These are phyloP conservation scores for Clonostachys chloroleuca DNA, from an alignment of 2,329 filamentous ascomycete genomes.

Conservation along the genomic window DNA sequence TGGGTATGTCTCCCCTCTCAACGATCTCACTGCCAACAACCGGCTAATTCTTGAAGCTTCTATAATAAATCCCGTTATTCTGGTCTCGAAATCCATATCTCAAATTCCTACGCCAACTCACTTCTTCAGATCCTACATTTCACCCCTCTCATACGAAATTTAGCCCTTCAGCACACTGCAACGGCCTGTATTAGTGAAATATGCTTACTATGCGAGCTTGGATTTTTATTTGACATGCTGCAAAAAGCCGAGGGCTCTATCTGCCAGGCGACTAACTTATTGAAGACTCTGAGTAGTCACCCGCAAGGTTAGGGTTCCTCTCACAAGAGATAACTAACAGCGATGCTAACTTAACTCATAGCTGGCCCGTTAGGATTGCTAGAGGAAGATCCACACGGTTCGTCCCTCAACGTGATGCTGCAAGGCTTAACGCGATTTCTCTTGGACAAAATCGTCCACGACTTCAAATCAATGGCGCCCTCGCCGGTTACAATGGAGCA, in stretches of 20 bases:
- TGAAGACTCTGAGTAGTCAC: conserved; percentile 83
- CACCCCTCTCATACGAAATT: conserved; percentile 80
- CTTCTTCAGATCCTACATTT: conserved; percentile 89
- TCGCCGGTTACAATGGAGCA: conserved; percentile 66
- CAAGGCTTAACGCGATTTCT: conserved; percentile 85
- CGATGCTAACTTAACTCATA: conserved; percentile 13
- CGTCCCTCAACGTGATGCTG: conserved; percentile 74
- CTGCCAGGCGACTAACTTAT: conserved; percentile 91
- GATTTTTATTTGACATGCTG: conserved; percentile 96
- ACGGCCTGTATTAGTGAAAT: conserved; percentile 77
- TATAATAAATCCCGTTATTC: conserved; percentile 94
- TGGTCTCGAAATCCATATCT: conserved; percentile 91
- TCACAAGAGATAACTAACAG: background rate
- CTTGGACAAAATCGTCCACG: conserved; percentile 72
- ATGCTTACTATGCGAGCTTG: conserved; percentile 89
- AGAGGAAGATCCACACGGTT: conserved; percentile 75
- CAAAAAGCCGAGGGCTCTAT: conserved; percentile 92
- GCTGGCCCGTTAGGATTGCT: conserved; percentile 74
- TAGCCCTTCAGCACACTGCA: conserved; percentile 84
- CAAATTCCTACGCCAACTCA: conserved; percentile 93
- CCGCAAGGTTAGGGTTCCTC: conserved; percentile 55
- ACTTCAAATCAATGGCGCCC: conserved; percentile 66
- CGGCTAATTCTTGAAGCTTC: conserved; percentile 45
- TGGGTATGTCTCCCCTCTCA: conserved; percentile 49
- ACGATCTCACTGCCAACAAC: conserved; percentile 19